Percentiles rank a stretch among this genome's conserved stretches.
These are phyloP conservation scores for Aspergillus ochraceoroseus DNA, from an alignment of 2,329 filamentous ascomycete species.

Conservation along the genomic window DNA sequence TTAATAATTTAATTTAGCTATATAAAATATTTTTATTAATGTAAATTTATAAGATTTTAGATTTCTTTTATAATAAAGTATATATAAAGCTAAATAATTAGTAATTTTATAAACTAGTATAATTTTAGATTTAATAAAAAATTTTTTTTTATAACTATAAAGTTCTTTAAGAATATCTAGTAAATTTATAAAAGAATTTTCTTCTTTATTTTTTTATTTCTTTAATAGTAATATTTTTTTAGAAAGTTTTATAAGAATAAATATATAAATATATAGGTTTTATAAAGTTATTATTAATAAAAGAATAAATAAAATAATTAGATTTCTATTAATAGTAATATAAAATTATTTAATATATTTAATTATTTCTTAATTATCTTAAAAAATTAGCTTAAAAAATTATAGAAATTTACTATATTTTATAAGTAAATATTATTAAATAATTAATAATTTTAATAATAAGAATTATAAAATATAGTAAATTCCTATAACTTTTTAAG, in stretches of 20 bases:
- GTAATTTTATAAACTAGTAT: neutral
- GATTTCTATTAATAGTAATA: slow-evolving; percentile 1
- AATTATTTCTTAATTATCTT: neutral
- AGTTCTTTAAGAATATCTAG: neutral
- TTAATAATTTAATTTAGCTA: neutral
- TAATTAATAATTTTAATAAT: no score
- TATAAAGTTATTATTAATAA: neutral
- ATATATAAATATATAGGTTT: neutral
- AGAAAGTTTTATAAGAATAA: neutral
- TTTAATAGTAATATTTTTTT: neutral
- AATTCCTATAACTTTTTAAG: no score
- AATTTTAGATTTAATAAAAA: neutral
- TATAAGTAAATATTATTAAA: no score
- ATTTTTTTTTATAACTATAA: neutral
- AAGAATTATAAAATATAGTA: no score
- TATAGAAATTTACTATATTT: neutral
- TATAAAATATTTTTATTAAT: neutral
- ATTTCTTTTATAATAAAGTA: neutral
- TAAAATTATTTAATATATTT: neutral
- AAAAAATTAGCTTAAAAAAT: neutral
- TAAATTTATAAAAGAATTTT: neutral
- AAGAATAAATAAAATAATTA: slow-evolving; percentile 1
- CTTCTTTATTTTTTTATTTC: neutral
- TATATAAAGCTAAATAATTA: neutral
- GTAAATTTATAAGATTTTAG: neutral